Evolutionary conservation across 2,329 filamentous ascomycete genomes (phyloP).

Genomic region (Teratosphaeria gauchensis): DNA sequence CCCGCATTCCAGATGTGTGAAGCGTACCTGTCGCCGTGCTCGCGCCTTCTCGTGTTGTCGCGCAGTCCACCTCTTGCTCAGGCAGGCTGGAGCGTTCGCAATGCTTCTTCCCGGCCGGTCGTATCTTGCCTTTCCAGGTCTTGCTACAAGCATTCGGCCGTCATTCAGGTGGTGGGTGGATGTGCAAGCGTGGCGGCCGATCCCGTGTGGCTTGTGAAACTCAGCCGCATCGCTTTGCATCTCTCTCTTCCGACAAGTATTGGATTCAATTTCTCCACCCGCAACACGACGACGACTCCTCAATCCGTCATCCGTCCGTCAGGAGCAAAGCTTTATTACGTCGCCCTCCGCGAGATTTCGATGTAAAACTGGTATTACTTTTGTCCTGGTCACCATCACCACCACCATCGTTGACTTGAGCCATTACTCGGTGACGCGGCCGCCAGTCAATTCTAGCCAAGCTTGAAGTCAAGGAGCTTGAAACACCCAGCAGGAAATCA

Average conservation of each 20-base stretch:
- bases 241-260: background rate
- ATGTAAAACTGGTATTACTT: background rate
- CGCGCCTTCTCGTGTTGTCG: background rate
- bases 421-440: background rate
- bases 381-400: background rate
- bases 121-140: background rate
- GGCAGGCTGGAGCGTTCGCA: background rate
- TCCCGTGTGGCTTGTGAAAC: background rate
- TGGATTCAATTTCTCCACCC: background rate
- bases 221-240: background rate
- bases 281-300: background rate
- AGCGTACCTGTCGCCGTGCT: background rate
- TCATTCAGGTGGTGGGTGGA: background rate
- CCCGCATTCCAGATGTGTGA: background rate
- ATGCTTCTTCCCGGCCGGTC: background rate
- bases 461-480: background rate
- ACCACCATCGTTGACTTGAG: background rate
- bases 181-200: background rate
- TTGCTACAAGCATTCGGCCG: background rate
- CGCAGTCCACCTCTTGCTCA: background rate
- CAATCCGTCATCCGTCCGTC: background rate
- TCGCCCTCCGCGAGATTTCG: background rate
- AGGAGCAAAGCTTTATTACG: background rate
- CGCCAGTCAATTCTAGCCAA: background rate
- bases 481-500: background rate